A percentile compares a stretch with the other conserved stretches of the same genome.
Conservation (phyloP, 2,329 filamentous ascomycete species). For the Exophiala viscosa region DNA sequence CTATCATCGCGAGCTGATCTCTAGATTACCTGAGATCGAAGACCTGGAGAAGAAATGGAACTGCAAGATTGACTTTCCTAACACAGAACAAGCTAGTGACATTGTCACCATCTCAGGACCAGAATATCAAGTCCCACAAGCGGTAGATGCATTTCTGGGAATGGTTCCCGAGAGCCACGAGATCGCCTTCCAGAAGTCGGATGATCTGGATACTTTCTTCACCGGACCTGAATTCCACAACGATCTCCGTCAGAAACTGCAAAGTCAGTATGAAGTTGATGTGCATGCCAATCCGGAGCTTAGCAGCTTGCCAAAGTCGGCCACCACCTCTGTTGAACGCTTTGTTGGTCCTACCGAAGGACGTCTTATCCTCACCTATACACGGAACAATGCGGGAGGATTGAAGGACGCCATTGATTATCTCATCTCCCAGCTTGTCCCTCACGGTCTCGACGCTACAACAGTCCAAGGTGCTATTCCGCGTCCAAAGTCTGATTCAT, state of each 20-base stretch:
- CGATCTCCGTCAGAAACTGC: slow-evolving; percentile 78
- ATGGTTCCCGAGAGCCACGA: slow-evolving; percentile 98
- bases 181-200: slow-evolving; percentile 72
- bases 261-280: slow-evolving; percentile 87
- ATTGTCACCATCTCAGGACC: slow-evolving; percentile 93
- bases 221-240: slow-evolving; percentile 74
- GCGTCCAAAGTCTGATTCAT: slow-evolving; percentile 97
- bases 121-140: slow-evolving; percentile 96
- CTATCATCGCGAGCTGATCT: slow-evolving; percentile 90
- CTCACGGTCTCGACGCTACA: slow-evolving; percentile 80
- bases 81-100: slow-evolving; percentile 94
- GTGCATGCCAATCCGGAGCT: slow-evolving; percentile 60
- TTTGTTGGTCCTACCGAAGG: slow-evolving; percentile 49
- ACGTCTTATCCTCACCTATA: slow-evolving; percentile 72
- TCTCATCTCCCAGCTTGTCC: slow-evolving; percentile 77
- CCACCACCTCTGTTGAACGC: slow-evolving; percentile 36
- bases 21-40: slow-evolving; percentile 83
- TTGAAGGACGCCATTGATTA: slow-evolving; percentile 96
- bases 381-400: slow-evolving; percentile 92
- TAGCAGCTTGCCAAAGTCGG: slow-evolving; percentile 32
- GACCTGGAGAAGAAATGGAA: slow-evolving; percentile 99
- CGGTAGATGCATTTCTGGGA: slow-evolving; percentile 90
- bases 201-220: slow-evolving; percentile 75
- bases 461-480: slow-evolving; percentile 92
- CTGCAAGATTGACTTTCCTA: slow-evolving; percentile 98